phyloP scores from a whole-genome alignment of 2,329 filamentous ascomycete genomes.

The Arachnomyces sp. region DNA sequence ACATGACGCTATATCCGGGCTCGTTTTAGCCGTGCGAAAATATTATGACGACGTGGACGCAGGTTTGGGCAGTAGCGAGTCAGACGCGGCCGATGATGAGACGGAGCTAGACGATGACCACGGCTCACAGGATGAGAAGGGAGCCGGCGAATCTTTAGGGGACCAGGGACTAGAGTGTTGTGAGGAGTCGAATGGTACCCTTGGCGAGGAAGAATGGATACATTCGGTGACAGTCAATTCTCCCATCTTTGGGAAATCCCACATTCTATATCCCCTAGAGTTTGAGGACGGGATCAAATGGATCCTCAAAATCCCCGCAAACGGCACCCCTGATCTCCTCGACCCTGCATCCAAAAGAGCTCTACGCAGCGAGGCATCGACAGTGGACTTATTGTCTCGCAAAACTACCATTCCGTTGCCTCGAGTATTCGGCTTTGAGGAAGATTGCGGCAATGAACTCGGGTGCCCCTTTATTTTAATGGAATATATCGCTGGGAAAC shows the following conservation, averaged over 20 bases:
- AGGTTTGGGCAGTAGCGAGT: too few species aligned
- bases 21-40: too few species aligned
- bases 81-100: too few species aligned
- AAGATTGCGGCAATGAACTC: conserved; percentile 17
- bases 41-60: too few species aligned
- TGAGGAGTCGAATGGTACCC: too few species aligned
- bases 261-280: conserved; percentile 17
- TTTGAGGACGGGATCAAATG: conserved; percentile 15
- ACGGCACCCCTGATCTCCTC: conserved; percentile 15
- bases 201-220: too few species aligned
- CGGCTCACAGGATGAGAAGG: too few species aligned
- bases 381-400: conserved; percentile 22
- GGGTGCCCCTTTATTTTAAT: conserved; percentile 22
- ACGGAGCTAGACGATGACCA: too few species aligned
- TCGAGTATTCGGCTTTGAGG: conserved; percentile 20
- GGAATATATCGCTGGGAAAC: conserved; percentile 16
- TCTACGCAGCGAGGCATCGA: conserved; percentile 20
- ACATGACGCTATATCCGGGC: too few species aligned
- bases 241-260: conserved; percentile 16
- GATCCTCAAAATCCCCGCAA: conserved; percentile 18
- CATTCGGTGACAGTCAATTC: too few species aligned
- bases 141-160: too few species aligned
- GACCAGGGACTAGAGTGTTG: too few species aligned
- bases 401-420: conserved; percentile 25
- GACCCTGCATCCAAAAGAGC: conserved; percentile 11